These are phyloP conservation scores for Priceomyces haplophilus DNA, from an alignment of 805 yeast genomes.

Conservation along the genomic window DNA sequence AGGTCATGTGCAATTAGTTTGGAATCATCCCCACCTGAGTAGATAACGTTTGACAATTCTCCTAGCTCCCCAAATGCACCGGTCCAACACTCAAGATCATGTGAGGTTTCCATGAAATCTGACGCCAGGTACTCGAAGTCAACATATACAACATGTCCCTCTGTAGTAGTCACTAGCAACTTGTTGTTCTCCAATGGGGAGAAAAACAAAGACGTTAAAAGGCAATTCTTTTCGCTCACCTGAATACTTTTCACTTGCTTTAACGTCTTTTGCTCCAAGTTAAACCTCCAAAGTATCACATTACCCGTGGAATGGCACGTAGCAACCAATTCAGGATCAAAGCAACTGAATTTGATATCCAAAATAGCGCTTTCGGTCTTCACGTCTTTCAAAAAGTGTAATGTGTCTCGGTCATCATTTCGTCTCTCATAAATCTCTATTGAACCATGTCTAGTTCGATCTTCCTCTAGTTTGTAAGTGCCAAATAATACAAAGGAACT, in stretches of 20 bases:
- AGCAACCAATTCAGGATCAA: slow-evolving; percentile 44
- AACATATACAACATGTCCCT: slow-evolving; percentile 55
- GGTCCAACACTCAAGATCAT: slow-evolving; percentile 86
- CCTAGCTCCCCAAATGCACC: slow-evolving; percentile 63
- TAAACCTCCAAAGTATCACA: slow-evolving; percentile 56
- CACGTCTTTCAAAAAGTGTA: slow-evolving; percentile 13
- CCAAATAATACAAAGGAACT: slow-evolving; percentile 58
- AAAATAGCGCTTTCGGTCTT: slow-evolving; percentile 61
- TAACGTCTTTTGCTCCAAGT: slow-evolving; percentile 21
- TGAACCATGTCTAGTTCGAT: slow-evolving; percentile 63
- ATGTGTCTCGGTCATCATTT: slow-evolving; percentile 14
- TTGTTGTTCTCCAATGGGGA: slow-evolving; percentile 39
- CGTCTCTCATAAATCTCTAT: slow-evolving; percentile 40
- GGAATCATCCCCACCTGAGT: slow-evolving; percentile 91
- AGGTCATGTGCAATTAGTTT: slow-evolving; percentile 71
- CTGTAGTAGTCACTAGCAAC: slow-evolving; percentile 61
- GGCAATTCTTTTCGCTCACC: slow-evolving; percentile 44
- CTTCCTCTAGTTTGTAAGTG: slow-evolving; percentile 68
- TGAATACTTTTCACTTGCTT: slow-evolving; percentile 23
- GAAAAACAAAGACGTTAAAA: slow-evolving; percentile 66
- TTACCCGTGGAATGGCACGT: slow-evolving; percentile 84
- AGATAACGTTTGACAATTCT: slow-evolving; percentile 54
- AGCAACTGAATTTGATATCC: slow-evolving; percentile 69
- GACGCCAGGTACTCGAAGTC: slow-evolving; percentile 20
- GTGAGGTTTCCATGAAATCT: slow-evolving; percentile 39